Percentiles rank a stretch among this genome's conserved stretches.
phyloP scores from a whole-genome alignment of 2,329 filamentous ascomycete species.

The Fusarium piperis region DNA sequence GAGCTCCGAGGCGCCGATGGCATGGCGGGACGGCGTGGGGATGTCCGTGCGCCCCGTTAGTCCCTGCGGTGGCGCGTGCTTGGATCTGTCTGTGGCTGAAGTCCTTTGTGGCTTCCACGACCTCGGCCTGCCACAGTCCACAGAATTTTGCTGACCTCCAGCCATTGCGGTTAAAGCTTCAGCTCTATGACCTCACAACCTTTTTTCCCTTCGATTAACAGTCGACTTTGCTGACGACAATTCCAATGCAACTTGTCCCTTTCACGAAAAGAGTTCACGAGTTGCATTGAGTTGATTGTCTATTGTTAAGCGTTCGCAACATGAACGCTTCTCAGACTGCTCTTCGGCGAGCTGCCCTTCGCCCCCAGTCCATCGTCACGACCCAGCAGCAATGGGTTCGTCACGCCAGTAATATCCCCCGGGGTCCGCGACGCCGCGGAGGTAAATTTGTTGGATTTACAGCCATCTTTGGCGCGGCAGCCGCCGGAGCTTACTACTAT shows the following conservation, averaged over 20 bases:
- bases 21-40: slow-evolving; percentile 26
- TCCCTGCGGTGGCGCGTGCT: slow-evolving; percentile 29
- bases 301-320: slow-evolving; percentile 5
- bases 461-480: slow-evolving; percentile 51
- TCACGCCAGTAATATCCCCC: slow-evolving; percentile 38
- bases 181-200: slow-evolving; percentile 43
- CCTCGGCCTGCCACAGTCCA: slow-evolving; percentile 32
- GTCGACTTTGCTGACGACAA: slow-evolving; percentile 12
- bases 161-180: slow-evolving; percentile 13
- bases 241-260: slow-evolving; percentile 5
- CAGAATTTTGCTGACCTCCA: slow-evolving; percentile 43
- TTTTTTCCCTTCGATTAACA: slow-evolving; percentile 14
- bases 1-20: slow-evolving; percentile 45
- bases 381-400: slow-evolving; percentile 46
- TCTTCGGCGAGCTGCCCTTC: slow-evolving; percentile 43
- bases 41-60: slow-evolving; percentile 21
- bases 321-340: slow-evolving; percentile 47
- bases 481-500: slow-evolving; percentile 52
- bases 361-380: slow-evolving; percentile 34
- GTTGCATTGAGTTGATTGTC: slow-evolving; percentile 6
- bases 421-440: slow-evolving; percentile 34
- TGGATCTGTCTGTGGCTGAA: slow-evolving; percentile 21
- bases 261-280: background rate
- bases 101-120: slow-evolving; percentile 1
- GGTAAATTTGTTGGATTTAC: slow-evolving; percentile 45